These are phyloP conservation scores for Pseudozyma tsukubaensis DNA, from an alignment of 1,284 basidiomycete genomes.

Conservation along the genomic window DNA sequence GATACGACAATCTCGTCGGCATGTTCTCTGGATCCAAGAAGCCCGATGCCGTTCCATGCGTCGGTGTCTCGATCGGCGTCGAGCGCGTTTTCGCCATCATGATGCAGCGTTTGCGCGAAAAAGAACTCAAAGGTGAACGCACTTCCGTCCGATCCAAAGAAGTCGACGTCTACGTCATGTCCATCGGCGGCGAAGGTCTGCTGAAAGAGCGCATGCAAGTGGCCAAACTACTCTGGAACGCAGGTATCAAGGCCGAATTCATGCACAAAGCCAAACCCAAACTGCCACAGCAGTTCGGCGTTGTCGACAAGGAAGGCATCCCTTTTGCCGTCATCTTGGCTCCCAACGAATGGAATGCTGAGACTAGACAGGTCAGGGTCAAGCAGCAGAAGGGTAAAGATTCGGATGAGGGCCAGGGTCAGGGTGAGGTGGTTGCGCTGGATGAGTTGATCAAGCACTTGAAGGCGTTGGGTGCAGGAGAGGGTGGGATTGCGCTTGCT, in stretches of 20 bases:
- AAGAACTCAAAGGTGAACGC: conserved; percentile 70
- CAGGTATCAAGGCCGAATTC: conserved; percentile 94
- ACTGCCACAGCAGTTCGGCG: conserved; percentile 80
- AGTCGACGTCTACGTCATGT: conserved; percentile 93
- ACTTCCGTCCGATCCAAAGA: conserved; percentile 81
- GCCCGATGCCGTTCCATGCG: conserved; percentile 86
- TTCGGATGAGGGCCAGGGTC: conserved; percentile 72
- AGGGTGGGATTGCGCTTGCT: conserved; percentile 15
- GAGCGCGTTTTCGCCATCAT: conserved; percentile 95
- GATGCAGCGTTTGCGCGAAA: conserved; percentile 84
- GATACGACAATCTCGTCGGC: conserved; percentile 96
- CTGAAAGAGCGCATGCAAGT: conserved; percentile 86
- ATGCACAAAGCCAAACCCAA: conserved; percentile 87
- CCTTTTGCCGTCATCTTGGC: conserved; percentile 93
- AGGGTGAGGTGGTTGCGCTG: conserved; percentile 73
- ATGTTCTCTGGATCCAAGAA: conserved; percentile 82
- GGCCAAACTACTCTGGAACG: conserved; percentile 83
- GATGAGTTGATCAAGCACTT: conserved; percentile 78
- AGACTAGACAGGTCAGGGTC: conserved; percentile 75
- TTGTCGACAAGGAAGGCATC: conserved; percentile 89
- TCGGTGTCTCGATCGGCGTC: conserved; percentile 92
- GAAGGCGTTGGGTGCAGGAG: conserved; percentile 55
- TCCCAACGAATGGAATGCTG: conserved; percentile 81
- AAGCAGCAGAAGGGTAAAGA: conserved; percentile 89
- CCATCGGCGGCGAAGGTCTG: conserved; percentile 90